Base-by-base conservation (phyloP, 2,329 filamentous ascomycete species). In the Beauveria sp. region DNA sequence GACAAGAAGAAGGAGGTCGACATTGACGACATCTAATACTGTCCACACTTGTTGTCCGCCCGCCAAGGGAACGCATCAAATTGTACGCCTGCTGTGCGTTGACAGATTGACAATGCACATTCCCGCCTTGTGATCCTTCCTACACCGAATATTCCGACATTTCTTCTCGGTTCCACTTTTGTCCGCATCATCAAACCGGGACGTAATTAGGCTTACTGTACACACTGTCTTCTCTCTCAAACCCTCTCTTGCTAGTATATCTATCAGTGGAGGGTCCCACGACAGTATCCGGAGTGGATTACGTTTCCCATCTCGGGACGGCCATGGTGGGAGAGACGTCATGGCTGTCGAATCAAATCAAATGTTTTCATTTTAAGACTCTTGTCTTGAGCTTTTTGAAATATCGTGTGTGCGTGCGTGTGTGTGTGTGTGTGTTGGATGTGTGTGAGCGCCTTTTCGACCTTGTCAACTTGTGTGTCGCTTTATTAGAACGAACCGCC, bases 11-110 rank as follows among this genome's bases (percentile, higher is more conserved):
- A 91, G 81, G 91, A 96, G 69, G 87, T 97, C 72, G 91, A 96
- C 75, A 91, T 96, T 75, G 93, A 98, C 80, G 92, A 97, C 77
- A 96, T 98, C 76, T 97, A 87, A 84, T 14, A 2, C 22, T 14
- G 14, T 9, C 5, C 16, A 14, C 6, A 4, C 43, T 12, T 7
- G 16, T 24, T 12, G 26, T 38, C 49, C 2, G 1, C 10, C 18
- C 31, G 8, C 18, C 18, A 16, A 22, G 12, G 34, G 38, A 24
- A 22, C 6, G 5, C 20, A 16, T 46, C n/a, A 18, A 34, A n/a
- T 26, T 60, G 42, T 22, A 28, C 5, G 31, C 42, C 50, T 40
- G 50, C 58, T 34, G 58, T 51, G 58, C 42, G 8, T 2, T 38
- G 14, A 12, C 28, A 48, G 20, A 38, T 46, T 60, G 50, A 40